These are phyloP conservation scores for Cyamopsis tetragonoloba DNA, from an alignment of 306 rosid genomes.

Conservation along the genomic window DNA sequence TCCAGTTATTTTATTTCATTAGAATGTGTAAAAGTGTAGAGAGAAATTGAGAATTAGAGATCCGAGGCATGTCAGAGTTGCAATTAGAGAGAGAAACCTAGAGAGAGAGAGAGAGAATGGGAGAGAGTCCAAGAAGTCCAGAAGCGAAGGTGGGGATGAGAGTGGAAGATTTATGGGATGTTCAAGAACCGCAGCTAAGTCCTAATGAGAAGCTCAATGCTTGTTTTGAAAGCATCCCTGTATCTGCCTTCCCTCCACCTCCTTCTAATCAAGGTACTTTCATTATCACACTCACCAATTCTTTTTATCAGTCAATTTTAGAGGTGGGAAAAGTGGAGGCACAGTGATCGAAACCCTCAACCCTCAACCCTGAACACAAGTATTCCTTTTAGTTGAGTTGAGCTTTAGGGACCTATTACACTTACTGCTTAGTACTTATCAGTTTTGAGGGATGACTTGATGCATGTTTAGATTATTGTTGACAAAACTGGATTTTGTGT, in stretches of 20 bases:
- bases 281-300: neutral
- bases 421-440: neutral
- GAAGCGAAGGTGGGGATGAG: constrained; percentile 85
- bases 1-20: constrained; percentile 11
- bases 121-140: constrained; percentile 76
- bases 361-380: too few relatives aligned
- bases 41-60: neutral
- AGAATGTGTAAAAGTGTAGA: neutral
- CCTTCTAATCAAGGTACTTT: constrained; percentile 56
- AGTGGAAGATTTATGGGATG: constrained; percentile 86
- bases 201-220: constrained; percentile 88
- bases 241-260: constrained; percentile 71
- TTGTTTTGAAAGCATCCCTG: constrained; percentile 87
- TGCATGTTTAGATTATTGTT: too few relatives aligned
- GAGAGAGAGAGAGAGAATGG: constrained; percentile 18
- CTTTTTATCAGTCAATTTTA: too few relatives aligned
- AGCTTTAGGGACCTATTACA: too few relatives aligned
- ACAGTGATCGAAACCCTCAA: too few relatives aligned
- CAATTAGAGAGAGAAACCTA: constrained; percentile 8
- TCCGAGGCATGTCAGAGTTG: constrained; percentile 25
- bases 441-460: neutral
- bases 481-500: too few relatives aligned
- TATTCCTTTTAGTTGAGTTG: too few relatives aligned
- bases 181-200: constrained; percentile 66
- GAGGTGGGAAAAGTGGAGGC: too few relatives aligned